phyloP scores from a whole-genome alignment of 192 early-diverging fungal species.

The Helicostylum pulchrum region DNA sequence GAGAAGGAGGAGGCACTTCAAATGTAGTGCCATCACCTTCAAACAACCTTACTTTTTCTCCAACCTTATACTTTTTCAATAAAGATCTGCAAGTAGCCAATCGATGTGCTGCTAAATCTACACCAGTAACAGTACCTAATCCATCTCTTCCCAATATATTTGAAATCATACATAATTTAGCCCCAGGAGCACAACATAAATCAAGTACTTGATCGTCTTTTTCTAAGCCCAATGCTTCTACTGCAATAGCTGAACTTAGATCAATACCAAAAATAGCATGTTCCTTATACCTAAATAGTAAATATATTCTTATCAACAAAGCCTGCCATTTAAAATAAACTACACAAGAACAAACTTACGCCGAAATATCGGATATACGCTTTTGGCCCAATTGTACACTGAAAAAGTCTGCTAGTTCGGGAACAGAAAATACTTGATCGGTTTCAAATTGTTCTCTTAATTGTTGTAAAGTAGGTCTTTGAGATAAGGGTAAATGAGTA shows the following conservation, averaged over 20 bases:
- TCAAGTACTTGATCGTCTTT: conserved; percentile 84
- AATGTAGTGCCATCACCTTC: conserved; percentile 83
- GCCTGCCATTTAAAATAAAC: conserved; percentile 48
- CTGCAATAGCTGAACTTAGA: conserved; percentile 83
- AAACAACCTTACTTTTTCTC: conserved; percentile 63
- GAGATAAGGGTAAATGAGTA: conserved; percentile 29
- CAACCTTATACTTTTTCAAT: conserved; percentile 66
- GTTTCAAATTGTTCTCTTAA: conserved; percentile 49
- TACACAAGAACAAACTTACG: conserved; percentile 37
- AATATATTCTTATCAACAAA: neutral
- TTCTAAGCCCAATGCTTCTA: conserved; percentile 67
- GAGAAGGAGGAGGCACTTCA: conserved; percentile 63
- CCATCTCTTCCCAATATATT: conserved; percentile 62
- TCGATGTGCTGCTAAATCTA: conserved; percentile 77
- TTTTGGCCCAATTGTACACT: conserved; percentile 36
- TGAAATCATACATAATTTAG: conserved; percentile 80
- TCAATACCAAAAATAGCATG: conserved; percentile 59
- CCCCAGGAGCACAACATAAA: conserved; percentile 62
- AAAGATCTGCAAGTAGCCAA: conserved; percentile 71
- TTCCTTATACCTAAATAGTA: conserved; percentile 25
- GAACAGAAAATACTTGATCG: conserved; percentile 39
- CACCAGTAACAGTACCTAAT: conserved; percentile 88
- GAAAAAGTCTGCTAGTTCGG: conserved; percentile 61
- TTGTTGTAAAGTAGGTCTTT: conserved; percentile 39
- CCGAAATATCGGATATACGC: conserved; percentile 49